Conservation (phyloP, 495 filamentous ascomycete genomes). For the Bathelium albidoporum region DNA sequence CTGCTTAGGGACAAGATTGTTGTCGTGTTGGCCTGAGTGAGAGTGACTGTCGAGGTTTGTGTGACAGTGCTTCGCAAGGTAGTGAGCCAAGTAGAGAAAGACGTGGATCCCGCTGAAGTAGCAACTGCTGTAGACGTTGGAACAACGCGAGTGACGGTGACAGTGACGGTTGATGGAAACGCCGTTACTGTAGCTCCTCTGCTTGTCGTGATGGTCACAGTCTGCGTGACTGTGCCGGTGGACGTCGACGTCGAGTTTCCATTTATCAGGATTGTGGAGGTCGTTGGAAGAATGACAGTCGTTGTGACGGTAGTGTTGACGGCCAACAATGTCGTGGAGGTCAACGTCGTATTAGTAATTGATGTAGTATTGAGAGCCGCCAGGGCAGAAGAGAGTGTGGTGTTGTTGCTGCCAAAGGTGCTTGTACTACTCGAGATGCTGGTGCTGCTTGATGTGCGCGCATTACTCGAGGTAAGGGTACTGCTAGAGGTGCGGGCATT, state of each 20-base stretch:
- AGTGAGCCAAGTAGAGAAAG: not conserved
- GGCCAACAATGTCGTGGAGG: not conserved
- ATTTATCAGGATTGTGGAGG: not conserved
- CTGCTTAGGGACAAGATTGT: not conserved
- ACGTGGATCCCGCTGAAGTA: not conserved
- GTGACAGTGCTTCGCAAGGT: not conserved
- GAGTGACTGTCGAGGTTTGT: not conserved
- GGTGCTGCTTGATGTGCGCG: too few relatives aligned
- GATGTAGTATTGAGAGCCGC: not conserved
- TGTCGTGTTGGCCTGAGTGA: not conserved
- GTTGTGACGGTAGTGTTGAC: not conserved
- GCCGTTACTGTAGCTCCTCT: not conserved
- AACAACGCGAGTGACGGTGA: not conserved
- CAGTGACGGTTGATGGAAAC: not conserved
- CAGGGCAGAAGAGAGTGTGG: not conserved
- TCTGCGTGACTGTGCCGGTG: not conserved
- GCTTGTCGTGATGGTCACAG: not conserved
- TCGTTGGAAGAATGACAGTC: not conserved
- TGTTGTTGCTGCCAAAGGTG: not conserved
- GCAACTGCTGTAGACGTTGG: not conserved
- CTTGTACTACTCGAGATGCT: not conserved
- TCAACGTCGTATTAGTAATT: not conserved
- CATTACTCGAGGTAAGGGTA: too few relatives aligned
- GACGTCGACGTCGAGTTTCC: not conserved
- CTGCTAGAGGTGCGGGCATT: too few relatives aligned